Base-by-base conservation (phyloP, 2,329 filamentous ascomycete genomes). In the Xylaria sp. region DNA sequence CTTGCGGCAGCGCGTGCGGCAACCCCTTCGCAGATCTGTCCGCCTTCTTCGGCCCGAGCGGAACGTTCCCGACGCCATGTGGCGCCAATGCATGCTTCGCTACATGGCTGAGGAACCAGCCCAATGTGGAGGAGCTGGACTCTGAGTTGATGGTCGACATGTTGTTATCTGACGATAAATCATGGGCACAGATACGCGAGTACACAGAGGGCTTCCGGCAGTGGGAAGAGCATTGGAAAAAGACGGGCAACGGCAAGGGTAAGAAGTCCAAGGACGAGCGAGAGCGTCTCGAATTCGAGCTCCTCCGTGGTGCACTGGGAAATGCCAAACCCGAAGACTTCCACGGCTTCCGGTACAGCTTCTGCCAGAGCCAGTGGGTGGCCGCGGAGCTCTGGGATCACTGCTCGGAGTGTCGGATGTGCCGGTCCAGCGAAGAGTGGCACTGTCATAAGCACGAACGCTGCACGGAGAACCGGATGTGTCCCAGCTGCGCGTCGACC, bases 111-210 rank as follows among this genome's bases (percentile, higher is more conserved):
- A 69, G 67, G 19, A 72, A 72, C 54, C 71, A 73, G 42, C 71
- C 71, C 11, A 72, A 71, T 47, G 66, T 72, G 39, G 71, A 72
- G 51, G 71, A 73, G 52, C 63, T 73, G 8, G 71, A 73, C 49
- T 61, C 66, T 16, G 71, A 73, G 13, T 59, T 73, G 18, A 72
- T 73, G 70, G 69, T 73, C 19, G 71, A 73, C 54, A 72, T 73
- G 65, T 59, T 73, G 42, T 59, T 72, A 18, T 69, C 71, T 42
- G 71, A 73, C 48, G 71, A 73, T 37, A 67, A 67, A 18, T 72
- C 71, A 37, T 73, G 71, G 71, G 65, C 67, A 10, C 63, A 59
- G 35, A 71, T 71, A 48, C 64, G 67, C 18, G 63, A 64, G 34
- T 67, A 71, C 23, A 67, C 61, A 7, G 67, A 69, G 10, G 53